Percentiles rank a stretch among this genome's conserved stretches.
phyloP scores from a whole-genome alignment of 2,329 filamentous ascomycete genomes.

The Fusarium piperis region DNA sequence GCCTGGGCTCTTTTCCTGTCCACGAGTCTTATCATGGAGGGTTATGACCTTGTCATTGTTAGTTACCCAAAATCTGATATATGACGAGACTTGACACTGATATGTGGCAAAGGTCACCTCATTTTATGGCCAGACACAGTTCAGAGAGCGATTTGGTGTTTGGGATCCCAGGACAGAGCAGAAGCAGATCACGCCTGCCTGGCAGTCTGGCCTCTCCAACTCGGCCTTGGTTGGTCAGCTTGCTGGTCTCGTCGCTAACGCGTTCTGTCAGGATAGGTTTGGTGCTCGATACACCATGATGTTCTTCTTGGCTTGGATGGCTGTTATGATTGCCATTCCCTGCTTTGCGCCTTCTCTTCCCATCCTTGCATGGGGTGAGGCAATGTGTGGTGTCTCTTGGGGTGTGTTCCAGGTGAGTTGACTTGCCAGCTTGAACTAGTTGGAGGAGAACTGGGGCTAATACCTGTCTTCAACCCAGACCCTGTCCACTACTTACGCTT shows the following conservation, averaged over 20 bases:
- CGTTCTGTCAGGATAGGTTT: conserved; percentile 51
- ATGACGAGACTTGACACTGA: neutral
- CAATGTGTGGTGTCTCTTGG: conserved; percentile 50
- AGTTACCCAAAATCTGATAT: neutral
- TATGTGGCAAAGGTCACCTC: conserved; percentile 11
- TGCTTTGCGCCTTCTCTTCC: conserved; percentile 49
- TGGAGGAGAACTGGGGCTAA: neutral
- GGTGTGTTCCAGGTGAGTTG: conserved; percentile 38
- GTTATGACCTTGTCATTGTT: conserved; percentile 51
- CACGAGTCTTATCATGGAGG: conserved; percentile 41
- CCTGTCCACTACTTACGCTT: conserved; percentile 55
- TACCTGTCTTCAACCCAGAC: conserved; percentile 41
- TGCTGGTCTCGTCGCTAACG: conserved; percentile 54
- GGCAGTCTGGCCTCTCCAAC: conserved; percentile 58
- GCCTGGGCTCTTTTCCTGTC: conserved; percentile 44
- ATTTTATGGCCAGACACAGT: conserved; percentile 26
- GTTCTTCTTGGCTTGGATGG: conserved; percentile 30
- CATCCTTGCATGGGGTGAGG: conserved; percentile 48
- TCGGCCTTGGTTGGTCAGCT: conserved; percentile 56
- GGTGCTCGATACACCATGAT: conserved; percentile 40
- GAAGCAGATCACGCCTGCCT: conserved; percentile 54
- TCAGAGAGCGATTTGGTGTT: conserved; percentile 22
- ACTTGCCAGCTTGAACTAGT: no score
- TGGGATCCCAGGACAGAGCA: conserved; percentile 23
- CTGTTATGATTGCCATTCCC: conserved; percentile 3